Evolutionary conservation across 2,329 filamentous ascomycete species (phyloP).

Genomic region (Fusarium setosum): DNA sequence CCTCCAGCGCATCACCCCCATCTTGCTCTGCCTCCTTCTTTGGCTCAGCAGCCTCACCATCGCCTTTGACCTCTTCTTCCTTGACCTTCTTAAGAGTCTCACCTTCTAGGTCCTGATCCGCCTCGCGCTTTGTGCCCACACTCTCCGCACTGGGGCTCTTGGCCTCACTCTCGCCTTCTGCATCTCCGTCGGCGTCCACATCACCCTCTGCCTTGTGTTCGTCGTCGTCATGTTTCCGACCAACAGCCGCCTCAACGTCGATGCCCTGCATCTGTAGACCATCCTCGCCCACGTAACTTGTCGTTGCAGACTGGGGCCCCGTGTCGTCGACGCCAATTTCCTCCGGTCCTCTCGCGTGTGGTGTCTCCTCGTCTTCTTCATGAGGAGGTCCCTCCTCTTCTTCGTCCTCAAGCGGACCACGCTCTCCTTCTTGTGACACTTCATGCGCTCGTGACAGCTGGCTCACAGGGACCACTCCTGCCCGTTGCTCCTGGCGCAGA

Average conservation of each 20-base stretch:
- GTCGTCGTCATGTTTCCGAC: constrained; percentile 57
- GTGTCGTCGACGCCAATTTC: constrained; percentile 89
- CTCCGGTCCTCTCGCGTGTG: constrained; percentile 86
- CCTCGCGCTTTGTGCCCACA: constrained; percentile 65
- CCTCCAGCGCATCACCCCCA: constrained; percentile 19
- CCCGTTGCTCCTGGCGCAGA: constrained; percentile 86
- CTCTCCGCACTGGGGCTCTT: constrained; percentile 46
- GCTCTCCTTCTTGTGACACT: constrained; percentile 41
- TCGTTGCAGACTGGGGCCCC: constrained; percentile 72
- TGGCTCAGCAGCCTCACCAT: constrained; percentile 12
- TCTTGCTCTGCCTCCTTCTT: constrained; percentile 13
- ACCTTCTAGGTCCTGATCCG: constrained; percentile 59
- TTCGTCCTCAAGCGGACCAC: constrained; percentile 45
- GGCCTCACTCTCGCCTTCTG: constrained; percentile 43
- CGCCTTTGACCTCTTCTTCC: constrained; percentile 52
- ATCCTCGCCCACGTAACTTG: constrained; percentile 52
- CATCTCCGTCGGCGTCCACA: constrained; percentile 32
- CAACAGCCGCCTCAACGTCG: constrained; percentile 71
- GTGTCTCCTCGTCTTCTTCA: constrained; percentile 68
- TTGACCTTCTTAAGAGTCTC: constrained; percentile 61
- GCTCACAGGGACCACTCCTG: constrained; percentile 78
- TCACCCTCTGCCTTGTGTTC: constrained; percentile 29
- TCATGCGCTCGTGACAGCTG: constrained; percentile 63
- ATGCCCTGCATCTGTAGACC: constrained; percentile 65
- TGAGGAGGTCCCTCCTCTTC: constrained; percentile 44